A percentile compares a stretch with the other conserved stretches of the same genome.
Evolutionary conservation across 2,329 filamentous ascomycete species (phyloP).

Genomic region (Geoglossum cookeanum): DNA sequence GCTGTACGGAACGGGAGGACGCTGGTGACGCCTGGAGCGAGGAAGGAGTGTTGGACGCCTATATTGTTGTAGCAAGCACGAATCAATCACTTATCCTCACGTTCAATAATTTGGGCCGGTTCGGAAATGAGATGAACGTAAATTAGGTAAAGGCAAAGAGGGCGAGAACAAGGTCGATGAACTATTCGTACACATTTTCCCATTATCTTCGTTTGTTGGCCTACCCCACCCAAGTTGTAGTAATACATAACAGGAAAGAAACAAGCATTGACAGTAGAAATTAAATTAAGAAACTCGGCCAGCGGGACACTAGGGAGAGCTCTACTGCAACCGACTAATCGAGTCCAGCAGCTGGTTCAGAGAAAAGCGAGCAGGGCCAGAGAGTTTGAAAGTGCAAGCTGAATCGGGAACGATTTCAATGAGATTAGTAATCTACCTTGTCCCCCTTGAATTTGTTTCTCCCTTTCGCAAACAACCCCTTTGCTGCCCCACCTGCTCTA

Average conservation of each 20-base stretch:
- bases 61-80: neutral
- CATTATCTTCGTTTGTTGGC: neutral
- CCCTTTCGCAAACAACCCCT: slow-evolving; percentile 79
- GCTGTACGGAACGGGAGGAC: neutral
- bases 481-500: slow-evolving; percentile 61
- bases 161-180: neutral
- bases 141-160: neutral
- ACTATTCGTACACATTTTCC: neutral
- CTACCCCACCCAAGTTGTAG: neutral
- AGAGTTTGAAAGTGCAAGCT: neutral
- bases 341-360: neutral
- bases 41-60: neutral
- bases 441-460: slow-evolving; percentile 56
- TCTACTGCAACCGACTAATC: neutral
- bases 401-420: neutral
- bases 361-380: neutral
- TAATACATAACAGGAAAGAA: neutral
- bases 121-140: neutral
- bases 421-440: neutral
- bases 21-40: neutral
- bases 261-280: neutral
- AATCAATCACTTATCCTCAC: neutral
- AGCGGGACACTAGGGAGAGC: neutral
- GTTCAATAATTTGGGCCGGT: neutral
- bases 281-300: neutral